phyloP scores from a whole-genome alignment of 2,329 filamentous ascomycete species.

The Colletotrichum noveboracense region DNA sequence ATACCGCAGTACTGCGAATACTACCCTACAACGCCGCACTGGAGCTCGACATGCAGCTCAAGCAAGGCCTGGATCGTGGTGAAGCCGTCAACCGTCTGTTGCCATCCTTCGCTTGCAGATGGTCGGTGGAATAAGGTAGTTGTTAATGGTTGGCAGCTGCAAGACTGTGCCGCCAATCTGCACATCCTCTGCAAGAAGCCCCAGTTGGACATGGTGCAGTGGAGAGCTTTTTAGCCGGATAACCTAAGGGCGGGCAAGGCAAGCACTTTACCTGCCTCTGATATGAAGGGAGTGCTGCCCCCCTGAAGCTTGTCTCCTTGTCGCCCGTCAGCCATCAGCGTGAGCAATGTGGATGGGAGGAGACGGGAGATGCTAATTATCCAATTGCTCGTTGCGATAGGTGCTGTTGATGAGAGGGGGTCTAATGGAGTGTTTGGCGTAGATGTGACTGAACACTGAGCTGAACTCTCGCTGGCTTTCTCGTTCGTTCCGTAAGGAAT shows the following conservation, averaged over 20 bases:
- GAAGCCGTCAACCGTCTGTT: neutral
- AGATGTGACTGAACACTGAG: neutral
- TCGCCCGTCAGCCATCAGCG: neutral
- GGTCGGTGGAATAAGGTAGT: neutral
- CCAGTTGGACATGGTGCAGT: neutral
- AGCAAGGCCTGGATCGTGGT: slow-evolving; percentile 4
- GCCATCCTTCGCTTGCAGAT: neutral
- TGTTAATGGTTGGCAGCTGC: slow-evolving; percentile 1
- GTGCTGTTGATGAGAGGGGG: neutral
- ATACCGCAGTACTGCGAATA: neutral
- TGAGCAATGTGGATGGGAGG: neutral
- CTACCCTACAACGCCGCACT: neutral
- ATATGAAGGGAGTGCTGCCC: neutral
- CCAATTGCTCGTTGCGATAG: neutral
- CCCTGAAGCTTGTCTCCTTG: neutral
- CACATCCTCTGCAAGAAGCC: neutral
- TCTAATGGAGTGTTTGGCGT: neutral
- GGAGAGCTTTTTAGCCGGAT: neutral
- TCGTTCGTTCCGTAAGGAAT: neutral
- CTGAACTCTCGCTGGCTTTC: neutral
- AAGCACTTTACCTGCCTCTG: neutral
- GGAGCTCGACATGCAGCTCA: neutral
- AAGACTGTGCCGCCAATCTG: neutral
- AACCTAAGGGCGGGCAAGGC: neutral
- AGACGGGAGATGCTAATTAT: neutral